Base-by-base conservation (phyloP, 164 flowering plant species). In the Magnolia changhungtana region DNA sequence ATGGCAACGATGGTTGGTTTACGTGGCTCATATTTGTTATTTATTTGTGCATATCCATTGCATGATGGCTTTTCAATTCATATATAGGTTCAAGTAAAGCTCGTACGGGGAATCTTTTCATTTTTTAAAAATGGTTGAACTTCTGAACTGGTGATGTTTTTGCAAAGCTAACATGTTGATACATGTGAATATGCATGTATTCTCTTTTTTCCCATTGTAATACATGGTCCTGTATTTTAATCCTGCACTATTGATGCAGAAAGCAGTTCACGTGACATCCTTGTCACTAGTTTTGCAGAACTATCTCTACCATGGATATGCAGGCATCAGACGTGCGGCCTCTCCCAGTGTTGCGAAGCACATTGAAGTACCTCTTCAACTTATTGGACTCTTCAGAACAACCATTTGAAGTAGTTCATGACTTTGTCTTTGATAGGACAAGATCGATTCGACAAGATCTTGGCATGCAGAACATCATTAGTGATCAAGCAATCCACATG, bases 391-490 rank as follows among this genome's bases (percentile, higher is more conserved):
- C 92, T 27, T 75, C 82, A 2, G 89, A 86, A 7, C 84, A 85
- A 78, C 87, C 93, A 45, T 95, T 88, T 87, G 92, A 91, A 83
- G 89, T 88, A 70, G 82, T 92, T 75, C 92, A 93, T 83, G 94
- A 93, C 77, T 93, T 95, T 78, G 79, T 95, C 67, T 95, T 91
- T 84, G 98, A 95, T 80, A 87, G 98, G 84, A 91, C 91, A 72
- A 85, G 98, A 81, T 92, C 97, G 52, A 91, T 93, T 73, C 87
- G 98, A 71, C 98, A 95, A 85, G 98, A 95, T 82, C 89, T 95
- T 50, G 83, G 87, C 85, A 89, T 95, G 90, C 98, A 95, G 79
- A 90, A 85, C 81, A 83, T 92, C 61, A 78, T 76, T 68, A 81
- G 80, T 79, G 83, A 85, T 65, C 85, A 81, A 83, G 92, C 80